Evolutionary conservation across 1,284 basidiomycete genomes (phyloP), one percentile per base, ranked within the genome.

Genomic region (Gymnopus androsaceus): DNA sequence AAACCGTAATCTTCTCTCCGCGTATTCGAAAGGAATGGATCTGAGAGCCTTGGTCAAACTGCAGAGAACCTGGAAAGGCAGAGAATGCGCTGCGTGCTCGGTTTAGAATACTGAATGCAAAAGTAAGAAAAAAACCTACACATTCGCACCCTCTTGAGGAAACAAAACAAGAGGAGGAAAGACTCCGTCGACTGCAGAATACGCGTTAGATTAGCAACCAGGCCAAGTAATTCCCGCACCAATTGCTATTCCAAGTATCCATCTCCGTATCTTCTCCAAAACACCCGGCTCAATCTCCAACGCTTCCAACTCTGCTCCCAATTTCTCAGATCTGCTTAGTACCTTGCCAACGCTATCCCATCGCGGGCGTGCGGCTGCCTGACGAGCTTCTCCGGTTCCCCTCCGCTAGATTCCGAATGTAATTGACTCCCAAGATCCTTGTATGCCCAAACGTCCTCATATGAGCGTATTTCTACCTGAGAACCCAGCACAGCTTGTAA

Each of bases 331-430:
- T 51, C 57, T 69, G 40, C 60, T 63, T 41, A 69, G 66, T n/a
- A n/a, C n/a, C n/a, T n/a, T n/a, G n/a, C n/a, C n/a, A n/a, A n/a
- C n/a, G n/a, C n/a, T n/a, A n/a, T n/a, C n/a, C n/a, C n/a, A 69
- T 99, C 96, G 9, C 95, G 83, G 45, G 97, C 85, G 68, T 99
- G 94, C 54, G 81, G 84, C 64, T 90, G 85, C 33, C 95, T 81
- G 79, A 92, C 54, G 27, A 52, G 75, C 67, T 81, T 80, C 76
- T 84, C 54, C 46, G 72, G 68, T n/a, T 79, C 72, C 57, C 78
- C 76, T 57, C 70, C 72, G 11, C 81, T 33, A 23, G 45, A 42
- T 11, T 67, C 46, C 15, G 53, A 47, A 21, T 49, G 70, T 56
- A 83, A 73, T 58, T 73, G 71, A n/a, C 71, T 68, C 21, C 79